Base-by-base conservation (phyloP, 1,284 basidiomycete species). In the Porodaedalea pini region DNA sequence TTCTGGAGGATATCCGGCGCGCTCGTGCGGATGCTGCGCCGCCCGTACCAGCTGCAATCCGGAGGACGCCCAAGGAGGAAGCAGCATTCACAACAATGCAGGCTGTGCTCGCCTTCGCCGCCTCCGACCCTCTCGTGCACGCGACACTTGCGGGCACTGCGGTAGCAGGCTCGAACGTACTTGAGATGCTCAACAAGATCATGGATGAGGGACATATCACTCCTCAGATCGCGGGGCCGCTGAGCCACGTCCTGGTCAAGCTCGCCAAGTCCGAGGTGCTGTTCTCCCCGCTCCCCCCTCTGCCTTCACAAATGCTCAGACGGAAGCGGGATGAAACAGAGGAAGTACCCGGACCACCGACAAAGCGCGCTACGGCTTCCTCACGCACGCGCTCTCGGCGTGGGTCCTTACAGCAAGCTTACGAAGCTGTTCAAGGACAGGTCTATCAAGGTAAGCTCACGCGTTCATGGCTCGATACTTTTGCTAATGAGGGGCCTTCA, bases 1-100 rank as follows among this genome's bases (percentile, higher is more conserved):
- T 90, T 7, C 83, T 82, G 78, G 86, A 85, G 1, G 85, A 87
- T 63, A 85, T 89, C 45, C 82, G 71, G 63, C 70, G 70, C 58
- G 64, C 63, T 17, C 54, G 27, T n/a, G 62, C 64, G 13, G 61
- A 52, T 29, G 61, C 68, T 29, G 57, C 66, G 13, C 54, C 64
- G 39, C 19, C 59, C n/a, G 40, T 60, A 43, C 29, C 52, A 34
- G 45, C 56, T n/a, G 8, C 58, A 6, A 51, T 44, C 47, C 25
- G 56, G 19, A 54, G 54, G 25, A 51, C 43, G 45, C 63, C 50
- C n/a, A 82, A 79, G 69, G 77, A 80, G 53, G 79, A 80, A 25
- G 81, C 81, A 1, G 78, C 79, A 1, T 68, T 88, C 19, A 65
- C 72, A 10, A 88, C 86, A 0, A 83, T 86, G 70, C 79, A 76